Evolutionary conservation across 2,329 filamentous ascomycete genomes (phyloP), one percentile per base, ranked within the genome.

Genomic region (Fusarium stilboides): DNA sequence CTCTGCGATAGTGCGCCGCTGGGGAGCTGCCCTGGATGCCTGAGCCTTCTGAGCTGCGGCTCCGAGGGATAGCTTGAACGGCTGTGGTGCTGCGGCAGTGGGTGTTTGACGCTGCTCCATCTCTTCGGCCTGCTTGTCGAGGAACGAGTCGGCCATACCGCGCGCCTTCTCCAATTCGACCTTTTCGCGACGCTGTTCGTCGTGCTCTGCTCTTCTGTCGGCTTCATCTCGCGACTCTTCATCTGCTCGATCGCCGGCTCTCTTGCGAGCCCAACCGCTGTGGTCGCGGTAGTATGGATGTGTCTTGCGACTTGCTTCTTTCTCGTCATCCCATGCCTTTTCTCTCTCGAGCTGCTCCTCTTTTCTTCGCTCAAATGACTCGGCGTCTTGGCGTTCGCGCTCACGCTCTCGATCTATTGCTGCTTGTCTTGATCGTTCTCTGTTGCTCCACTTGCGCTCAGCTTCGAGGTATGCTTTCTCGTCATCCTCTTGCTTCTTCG

Each of bases 21-120:
- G 85, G 0, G 88, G 82, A 15, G 85, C 85, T 1, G 82, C 81
- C 40, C 85, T 83, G 60, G 87, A 87, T 0, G 86, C 86, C 50
- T 88, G 86, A 0, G 86, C 86, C 72, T 86, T 94, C 78, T 97
- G 94, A 0, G 94, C 93, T 0, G 94, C 93, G 1, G 94, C 94
- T 55, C 94, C 94, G 26, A 98, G 90, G 2, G 94, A 97, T 59
- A 98, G 87, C 79, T 97, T 98, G 87, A 98, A 97, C 24, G 91
- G 91, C 75, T 93, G 90, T 5, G 92, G 93, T 57, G 88, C 87
- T 12, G 83, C 77, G 3, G 78, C 81, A 8, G 75, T 71, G 57
- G 79, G 75, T 69, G 81, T 65, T 42, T 76, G 75, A 43, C 83
- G 81, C 43, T 83, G 80, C 70, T 87, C 88, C 78, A 97, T 86